These are phyloP conservation scores for Penicillium cinerascens DNA, from an alignment of 495 filamentous ascomycete species.

Conservation along the genomic window DNA sequence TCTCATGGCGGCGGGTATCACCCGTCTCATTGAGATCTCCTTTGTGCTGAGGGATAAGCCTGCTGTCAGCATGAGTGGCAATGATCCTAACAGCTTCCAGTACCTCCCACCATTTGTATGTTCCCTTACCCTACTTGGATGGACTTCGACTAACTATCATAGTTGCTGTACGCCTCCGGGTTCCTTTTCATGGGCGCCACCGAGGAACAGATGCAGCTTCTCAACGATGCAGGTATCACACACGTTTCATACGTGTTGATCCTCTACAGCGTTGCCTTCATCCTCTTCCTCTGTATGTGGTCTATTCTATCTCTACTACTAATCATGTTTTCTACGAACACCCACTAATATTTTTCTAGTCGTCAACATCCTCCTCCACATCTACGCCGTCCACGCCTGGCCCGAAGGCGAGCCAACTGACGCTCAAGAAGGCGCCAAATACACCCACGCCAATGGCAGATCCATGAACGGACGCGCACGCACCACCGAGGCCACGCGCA, in stretches of 20 bases:
- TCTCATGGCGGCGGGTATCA: constrained; percentile 82
- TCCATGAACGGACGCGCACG: constrained; percentile 55
- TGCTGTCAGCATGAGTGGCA: constrained; percentile 53
- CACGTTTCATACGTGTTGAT: constrained; percentile 91
- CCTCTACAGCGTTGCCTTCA: constrained; percentile 82
- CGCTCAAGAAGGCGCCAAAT: constrained; percentile 18
- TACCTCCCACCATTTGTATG: constrained; percentile 87
- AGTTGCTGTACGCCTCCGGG: constrained; percentile 90
- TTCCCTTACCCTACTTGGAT: constrained; percentile 10
- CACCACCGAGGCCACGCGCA: constrained; percentile 46
- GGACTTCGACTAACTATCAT: constrained; percentile 14
- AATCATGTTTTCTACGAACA: too few species aligned
- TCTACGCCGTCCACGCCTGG: constrained; percentile 68
- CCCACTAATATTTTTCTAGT: constrained; percentile 37
- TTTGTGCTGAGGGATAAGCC: constrained; percentile 76
- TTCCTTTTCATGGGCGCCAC: constrained; percentile 98
- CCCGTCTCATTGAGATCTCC: constrained; percentile 85
- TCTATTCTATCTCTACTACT: not conserved
- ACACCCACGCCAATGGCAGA: constrained; percentile 20
- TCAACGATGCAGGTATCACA: constrained; percentile 68
- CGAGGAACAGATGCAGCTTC: constrained; percentile 86
- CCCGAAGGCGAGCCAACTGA: constrained; percentile 35
- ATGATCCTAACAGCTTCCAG: constrained; percentile 82
- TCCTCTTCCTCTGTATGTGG: constrained; percentile 83
- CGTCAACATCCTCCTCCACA: constrained; percentile 73